phyloP scores from a whole-genome alignment of 805 yeast genomes.

The Candida taoyuanica region DNA sequence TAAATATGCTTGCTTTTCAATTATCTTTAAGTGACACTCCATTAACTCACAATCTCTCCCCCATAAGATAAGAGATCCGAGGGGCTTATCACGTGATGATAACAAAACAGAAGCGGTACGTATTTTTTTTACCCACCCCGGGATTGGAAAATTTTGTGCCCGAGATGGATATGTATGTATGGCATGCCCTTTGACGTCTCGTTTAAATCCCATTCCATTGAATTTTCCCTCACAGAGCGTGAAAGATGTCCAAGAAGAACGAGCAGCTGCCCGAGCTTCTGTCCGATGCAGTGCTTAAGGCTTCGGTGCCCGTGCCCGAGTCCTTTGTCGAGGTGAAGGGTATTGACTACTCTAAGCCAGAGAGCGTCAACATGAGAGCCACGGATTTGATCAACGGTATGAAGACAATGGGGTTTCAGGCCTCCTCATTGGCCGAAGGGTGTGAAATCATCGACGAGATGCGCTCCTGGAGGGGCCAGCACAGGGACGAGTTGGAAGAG shows the following conservation, averaged over 20 bases:
- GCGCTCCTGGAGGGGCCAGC: slow-evolving; percentile 91
- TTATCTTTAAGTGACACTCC: too few species aligned
- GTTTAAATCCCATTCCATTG: too few species aligned
- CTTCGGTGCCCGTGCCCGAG: slow-evolving; percentile 81
- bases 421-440: slow-evolving; percentile 77
- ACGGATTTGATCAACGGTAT: slow-evolving; percentile 72
- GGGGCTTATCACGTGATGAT: slow-evolving; percentile 21
- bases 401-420: slow-evolving; percentile 98
- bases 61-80: too few species aligned
- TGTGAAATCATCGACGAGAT: slow-evolving; percentile 90
- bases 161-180: neutral
- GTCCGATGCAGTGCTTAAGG: slow-evolving; percentile 85
- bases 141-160: slow-evolving; percentile 11
- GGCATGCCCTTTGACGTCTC: too few species aligned
- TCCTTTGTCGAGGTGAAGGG: slow-evolving; percentile 78
- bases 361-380: slow-evolving; percentile 75
- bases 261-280: slow-evolving; percentile 63
- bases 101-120: slow-evolving; percentile 1
- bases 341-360: slow-evolving; percentile 79
- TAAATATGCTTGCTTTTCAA: too few species aligned
- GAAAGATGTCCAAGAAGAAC: slow-evolving; percentile 33
- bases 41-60: too few species aligned
- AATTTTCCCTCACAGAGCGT: too few species aligned
- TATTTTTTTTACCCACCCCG: too few species aligned
- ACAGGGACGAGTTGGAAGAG: slow-evolving; percentile 61